Conservation (phyloP, 176 grass and related monocot species). For the Pontederia crassipes region DNA sequence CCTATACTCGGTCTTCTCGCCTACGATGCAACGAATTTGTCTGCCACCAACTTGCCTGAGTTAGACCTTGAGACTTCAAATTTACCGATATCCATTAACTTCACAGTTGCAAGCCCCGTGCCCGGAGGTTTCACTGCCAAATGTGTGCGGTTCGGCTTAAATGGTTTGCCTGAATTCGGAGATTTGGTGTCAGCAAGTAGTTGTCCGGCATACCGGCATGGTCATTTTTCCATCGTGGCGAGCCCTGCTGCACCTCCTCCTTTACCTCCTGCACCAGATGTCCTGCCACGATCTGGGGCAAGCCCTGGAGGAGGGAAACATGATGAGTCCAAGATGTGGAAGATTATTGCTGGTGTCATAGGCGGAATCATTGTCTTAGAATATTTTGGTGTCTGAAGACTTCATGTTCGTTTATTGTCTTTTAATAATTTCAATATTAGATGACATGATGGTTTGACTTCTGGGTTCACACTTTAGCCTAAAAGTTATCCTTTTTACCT, state of each 20-base stretch:
- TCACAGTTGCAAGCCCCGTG: constrained; percentile 24
- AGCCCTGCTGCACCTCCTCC: constrained; percentile 53
- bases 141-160: constrained; percentile 60
- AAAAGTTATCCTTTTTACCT: no score
- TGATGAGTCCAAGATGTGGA: constrained; percentile 47
- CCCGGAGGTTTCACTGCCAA: constrained; percentile 20
- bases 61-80: constrained; percentile 36
- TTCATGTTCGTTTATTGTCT: no score
- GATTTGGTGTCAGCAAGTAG: constrained; percentile 29
- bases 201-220: constrained; percentile 39
- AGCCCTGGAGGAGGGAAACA: constrained; percentile 18
- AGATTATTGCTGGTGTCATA: constrained; percentile 39
- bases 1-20: constrained; percentile 66
- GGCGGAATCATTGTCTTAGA: constrained; percentile 22
- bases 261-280: constrained; percentile 22
- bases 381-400: no score
- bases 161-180: constrained; percentile 45
- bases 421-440: no score
- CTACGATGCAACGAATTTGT: constrained; percentile 67
- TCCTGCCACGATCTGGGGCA: constrained; percentile 12
- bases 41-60: constrained; percentile 34
- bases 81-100: constrained; percentile 35
- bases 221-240: constrained; percentile 82
- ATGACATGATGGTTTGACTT: no score
- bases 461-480: no score